Conservation (phyloP, 2,329 filamentous ascomycete genomes). For the Cladophialophora bantiana region DNA sequence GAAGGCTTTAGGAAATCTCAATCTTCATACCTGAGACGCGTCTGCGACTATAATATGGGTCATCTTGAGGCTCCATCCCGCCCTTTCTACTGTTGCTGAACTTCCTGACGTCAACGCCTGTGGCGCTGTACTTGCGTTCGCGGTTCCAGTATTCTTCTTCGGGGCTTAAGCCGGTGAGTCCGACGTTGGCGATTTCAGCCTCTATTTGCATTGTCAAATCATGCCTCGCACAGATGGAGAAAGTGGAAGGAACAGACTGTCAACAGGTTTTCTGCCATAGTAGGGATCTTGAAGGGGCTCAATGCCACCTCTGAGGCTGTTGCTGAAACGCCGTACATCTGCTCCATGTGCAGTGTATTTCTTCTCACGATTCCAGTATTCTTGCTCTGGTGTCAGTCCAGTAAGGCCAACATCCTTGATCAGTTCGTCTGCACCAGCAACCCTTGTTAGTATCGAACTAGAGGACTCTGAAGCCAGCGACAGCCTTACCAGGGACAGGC, state of each 20-base stretch:
- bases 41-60: conserved; percentile 39
- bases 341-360: conserved; percentile 38
- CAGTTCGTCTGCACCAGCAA: conserved; percentile 32
- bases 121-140: conserved; percentile 38
- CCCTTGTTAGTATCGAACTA: conserved; percentile 1
- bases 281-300: conserved; percentile 38
- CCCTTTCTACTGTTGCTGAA: conserved; percentile 36
- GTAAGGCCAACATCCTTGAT: conserved; percentile 38
- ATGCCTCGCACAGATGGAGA: background rate
- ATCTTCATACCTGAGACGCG: conserved; percentile 32
- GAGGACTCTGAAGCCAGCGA: background rate
- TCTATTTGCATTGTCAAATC: conserved; percentile 24
- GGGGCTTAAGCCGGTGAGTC: conserved; percentile 35
- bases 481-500: conserved; percentile 37
- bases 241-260: conserved; percentile 26
- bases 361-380: conserved; percentile 38
- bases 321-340: conserved; percentile 40
- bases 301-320: conserved; percentile 31
- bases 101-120: conserved; percentile 37
- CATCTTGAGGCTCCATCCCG: conserved; percentile 34
- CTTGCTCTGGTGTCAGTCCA: conserved; percentile 36
- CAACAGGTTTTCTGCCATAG: conserved; percentile 38
- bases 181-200: conserved; percentile 36
- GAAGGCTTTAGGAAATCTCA: background rate
- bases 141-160: conserved; percentile 40